Conservation (phyloP, 371 early-diverging fungal species). For the Cokeromyces recurvatus region DNA sequence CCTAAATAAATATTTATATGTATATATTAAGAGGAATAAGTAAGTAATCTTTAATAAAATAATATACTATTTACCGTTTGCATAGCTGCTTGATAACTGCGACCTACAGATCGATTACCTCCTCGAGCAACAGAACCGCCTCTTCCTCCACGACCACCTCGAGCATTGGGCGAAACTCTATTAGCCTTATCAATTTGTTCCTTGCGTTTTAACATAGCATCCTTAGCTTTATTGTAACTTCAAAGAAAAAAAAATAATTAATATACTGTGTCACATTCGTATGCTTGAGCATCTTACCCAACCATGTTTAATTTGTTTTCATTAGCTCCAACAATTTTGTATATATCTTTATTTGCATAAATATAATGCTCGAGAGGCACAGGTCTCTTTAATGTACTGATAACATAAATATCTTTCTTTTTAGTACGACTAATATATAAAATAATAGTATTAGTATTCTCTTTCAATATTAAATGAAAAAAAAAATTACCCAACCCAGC, state of each 20-base stretch:
- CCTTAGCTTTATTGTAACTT: constrained; percentile 68
- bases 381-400: constrained; percentile 94
- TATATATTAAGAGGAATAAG: too few relatives aligned
- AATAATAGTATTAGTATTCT: not conserved
- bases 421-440: constrained; percentile 78
- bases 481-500: constrained; percentile 91
- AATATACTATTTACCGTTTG: constrained; percentile 28
- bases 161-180: constrained; percentile 27
- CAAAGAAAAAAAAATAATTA: not conserved
- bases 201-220: constrained; percentile 53
- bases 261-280: too few relatives aligned
- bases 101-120: constrained; percentile 27
- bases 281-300: constrained; percentile 17
- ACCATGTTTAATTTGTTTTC: constrained; percentile 38
- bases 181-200: constrained; percentile 36
- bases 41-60: not conserved
- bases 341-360: constrained; percentile 77
- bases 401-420: constrained; percentile 95
- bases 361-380: constrained; percentile 97
- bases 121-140: constrained; percentile 49
- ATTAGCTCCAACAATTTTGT: constrained; percentile 82
- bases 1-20: too few relatives aligned
- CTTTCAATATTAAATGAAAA: not conserved
- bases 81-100: constrained; percentile 34
- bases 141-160: constrained; percentile 43